Evolutionary conservation across 768 basidiomycete genomes (phyloP), one percentile per base, ranked within the genome.

Genomic region (Hypsizygus marmoreus): DNA sequence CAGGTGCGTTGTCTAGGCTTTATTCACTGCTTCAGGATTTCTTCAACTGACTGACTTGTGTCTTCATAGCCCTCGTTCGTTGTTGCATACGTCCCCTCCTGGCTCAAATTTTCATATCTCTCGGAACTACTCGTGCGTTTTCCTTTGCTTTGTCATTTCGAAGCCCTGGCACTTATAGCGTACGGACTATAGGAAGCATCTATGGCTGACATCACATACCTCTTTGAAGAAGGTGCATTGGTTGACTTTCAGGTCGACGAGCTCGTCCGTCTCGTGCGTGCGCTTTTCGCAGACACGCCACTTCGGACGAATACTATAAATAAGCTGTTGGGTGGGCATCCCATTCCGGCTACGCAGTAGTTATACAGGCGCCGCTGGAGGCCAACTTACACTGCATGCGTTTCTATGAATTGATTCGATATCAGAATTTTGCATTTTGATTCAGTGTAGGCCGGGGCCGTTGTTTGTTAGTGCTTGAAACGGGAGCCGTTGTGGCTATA

Each of bases 61-160:
- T 23, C n/a, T 24, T 53, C 36, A n/a, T 33, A 88, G 80, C 75
- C 85, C 14, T 86, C 90, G 0, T 82, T 88, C 37, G 83, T 91
- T 6, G 87, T 86, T 1, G 83, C 82, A 0, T 91, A 91, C 52
- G 90, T 95, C n/a, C 88, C 91, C 1, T 85, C 82, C 10, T 97
- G 95, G 95, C 74, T 97, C 56, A 95, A 95, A 65, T 95, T 91
- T 65, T 92, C 88, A 14, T 97, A 97, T 65, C 75, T 97, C 4
- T 91, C 91, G 2, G 94, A 97, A 64, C 76, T 97, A 10, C 63
- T 97, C 74, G 93, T 94, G 49, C 35, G 88, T 74, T 20, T 3
- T 40, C 51, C n/a, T 43, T 35, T 30, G 17, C 6, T 39, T 23
- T n/a, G 10, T 16, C 20, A n/a, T n/a, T n/a, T n/a, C n/a, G n/a